Evolutionary conservation across 495 filamentous ascomycete genomes (phyloP), one percentile per base, ranked within the genome.

Genomic region (Articulospora tetracladia): DNA sequence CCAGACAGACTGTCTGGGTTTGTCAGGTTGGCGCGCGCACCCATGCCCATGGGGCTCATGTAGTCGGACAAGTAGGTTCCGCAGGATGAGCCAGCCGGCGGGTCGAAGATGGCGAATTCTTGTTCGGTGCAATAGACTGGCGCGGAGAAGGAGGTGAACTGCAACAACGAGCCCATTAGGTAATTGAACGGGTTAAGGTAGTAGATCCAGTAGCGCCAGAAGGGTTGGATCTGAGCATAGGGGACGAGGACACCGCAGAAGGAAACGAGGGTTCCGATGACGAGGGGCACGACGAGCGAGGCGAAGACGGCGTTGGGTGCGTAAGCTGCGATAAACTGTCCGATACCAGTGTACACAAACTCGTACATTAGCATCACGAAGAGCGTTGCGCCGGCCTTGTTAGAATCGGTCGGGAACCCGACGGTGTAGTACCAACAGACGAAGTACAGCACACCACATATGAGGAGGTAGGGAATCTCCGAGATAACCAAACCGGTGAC

Each of bases 201-300:
- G 69, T 83, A 84, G 7, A 83, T 66, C 79, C 79, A 85, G 71
- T 83, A 85, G 0, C 80, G 69, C 83, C 83, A 86, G 69, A 85
- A 85, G 3, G 69, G 69, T 30, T 75, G 73, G 59, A 85, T 79
- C 46, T 75, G 69, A 17, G 62, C 54, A 55, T 80, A 81, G 0
- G 82, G 82, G 0, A 80, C 79, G 0, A 85, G 70, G 13, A 84
- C 76, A 27, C 83, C 82, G 54, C 76, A 79, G 69, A 84, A 86
- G 32, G 74, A 76, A 63, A 83, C 73, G 53, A 84, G 57, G 26
- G 74, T 76, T 10, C 76, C 75, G 60, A 79, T 75, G 48, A 84
- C 67, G 30, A 86, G 66, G 11, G 81, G 69, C 57, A 79, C 84
- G 67, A 79, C 79, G 34, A 83, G 75, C 1, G 79, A 76, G 1